These are phyloP conservation scores for Pseudozyma thailandica DNA, from an alignment of 1,284 basidiomycete species.

Conservation along the genomic window DNA sequence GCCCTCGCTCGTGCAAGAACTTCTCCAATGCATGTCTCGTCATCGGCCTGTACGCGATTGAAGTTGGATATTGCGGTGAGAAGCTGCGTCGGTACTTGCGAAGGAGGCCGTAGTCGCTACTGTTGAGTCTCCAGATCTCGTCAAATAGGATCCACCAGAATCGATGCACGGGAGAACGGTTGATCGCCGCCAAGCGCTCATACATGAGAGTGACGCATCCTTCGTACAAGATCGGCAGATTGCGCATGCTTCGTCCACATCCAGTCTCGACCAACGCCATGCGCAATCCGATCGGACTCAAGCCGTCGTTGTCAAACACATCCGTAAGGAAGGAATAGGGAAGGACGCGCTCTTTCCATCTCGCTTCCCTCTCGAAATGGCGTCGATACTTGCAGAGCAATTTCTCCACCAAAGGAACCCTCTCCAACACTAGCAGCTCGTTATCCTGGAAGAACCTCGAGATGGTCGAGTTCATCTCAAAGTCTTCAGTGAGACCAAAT, in stretches of 20 bases:
- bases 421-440: slow-evolving; percentile 71
- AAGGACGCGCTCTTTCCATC: slow-evolving; percentile 74
- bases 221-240: slow-evolving; percentile 73
- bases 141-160: slow-evolving; percentile 89
- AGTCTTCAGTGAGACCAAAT: slow-evolving; percentile 78
- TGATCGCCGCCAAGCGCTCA: slow-evolving; percentile 74
- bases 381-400: slow-evolving; percentile 74
- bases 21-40: slow-evolving; percentile 76
- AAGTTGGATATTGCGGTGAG: slow-evolving; percentile 78
- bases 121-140: slow-evolving; percentile 65
- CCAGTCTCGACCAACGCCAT: slow-evolving; percentile 71
- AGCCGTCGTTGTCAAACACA: slow-evolving; percentile 68
- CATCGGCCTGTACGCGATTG: slow-evolving; percentile 80
- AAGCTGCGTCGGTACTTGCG: slow-evolving; percentile 76
- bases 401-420: slow-evolving; percentile 72
- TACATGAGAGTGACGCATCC: slow-evolving; percentile 73
- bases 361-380: slow-evolving; percentile 72
- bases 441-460: slow-evolving; percentile 78
- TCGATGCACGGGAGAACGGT: slow-evolving; percentile 72
- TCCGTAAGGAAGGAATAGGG: slow-evolving; percentile 77
- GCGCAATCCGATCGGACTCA: slow-evolving; percentile 67
- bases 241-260: slow-evolving; percentile 73
- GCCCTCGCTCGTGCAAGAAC: slow-evolving; percentile 76
- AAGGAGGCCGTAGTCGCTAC: slow-evolving; percentile 71
- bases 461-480: slow-evolving; percentile 75